Base-by-base conservation (phyloP, 1,284 basidiomycete genomes). In the Athelia psychrophila region DNA sequence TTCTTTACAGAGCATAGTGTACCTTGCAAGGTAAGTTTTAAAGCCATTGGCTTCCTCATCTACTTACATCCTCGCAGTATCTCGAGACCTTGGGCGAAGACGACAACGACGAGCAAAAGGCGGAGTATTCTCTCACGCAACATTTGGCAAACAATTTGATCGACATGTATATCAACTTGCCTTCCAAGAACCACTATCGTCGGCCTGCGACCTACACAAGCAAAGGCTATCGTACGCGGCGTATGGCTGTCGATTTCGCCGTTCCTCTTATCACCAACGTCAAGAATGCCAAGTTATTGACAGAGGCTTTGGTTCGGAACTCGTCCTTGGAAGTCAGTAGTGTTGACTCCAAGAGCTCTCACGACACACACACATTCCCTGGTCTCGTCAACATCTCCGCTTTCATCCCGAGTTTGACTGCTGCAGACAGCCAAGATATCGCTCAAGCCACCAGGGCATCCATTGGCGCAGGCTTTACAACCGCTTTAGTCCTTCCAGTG, bases 211-310 rank as follows among this genome's bases (percentile, higher is more conserved):
- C 90, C 69, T 99, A 98, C 69, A 87, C 94, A 51, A 98, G 94
- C 68, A 96, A 97, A 71, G 97, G 96, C 12, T 99, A 99, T 72
- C 86, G 87, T 56, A 96, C 95, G 27, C 91, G 97, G 67, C 91
- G 96, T 58, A 95, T 98, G 91, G 96, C 97, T n/a, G 96, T 99
- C 58, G 96, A 99, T 73, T 98, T 96, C 64, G 95, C 95, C 30
- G 88, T 99, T 35, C 96, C 97, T 0, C 79, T 99, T 50, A 95
- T 99, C 68, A 99, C 96, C 54, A 99, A 99, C 68, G 91, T 99
- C 74, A 99, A 99, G 79, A 95, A 95, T 67, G 97, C 97, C 57
- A 99, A 99, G 74, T 81, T 99, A 64, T 84, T 99, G 48, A 91
- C 94, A 36, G 95, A 99, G 71, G 97, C 96, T 2, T 82, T 99